Evolutionary conservation across 805 yeast species (phyloP), one percentile per base, ranked within the genome.

Genomic region (Ogataea glucozyma): DNA sequence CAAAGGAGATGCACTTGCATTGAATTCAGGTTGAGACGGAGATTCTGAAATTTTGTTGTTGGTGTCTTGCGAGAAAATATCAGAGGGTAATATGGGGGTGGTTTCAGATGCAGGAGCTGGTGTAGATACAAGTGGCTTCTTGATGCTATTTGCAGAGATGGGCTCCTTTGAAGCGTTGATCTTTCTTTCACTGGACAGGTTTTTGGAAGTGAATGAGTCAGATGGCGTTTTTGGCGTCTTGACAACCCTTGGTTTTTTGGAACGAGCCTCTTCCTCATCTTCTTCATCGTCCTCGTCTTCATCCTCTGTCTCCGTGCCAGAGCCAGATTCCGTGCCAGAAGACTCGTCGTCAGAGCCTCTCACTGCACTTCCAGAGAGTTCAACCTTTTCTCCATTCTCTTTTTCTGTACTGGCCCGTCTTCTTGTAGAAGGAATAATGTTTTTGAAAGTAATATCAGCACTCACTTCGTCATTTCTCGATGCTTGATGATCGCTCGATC

Each of bases 241-340:
- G 4, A 76, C 81, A 14, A 73, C 67, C 44, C 76, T 64, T 42
- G 71, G 66, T 31, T 61, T 67, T 22, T 53, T 52, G 47, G 21
- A 61, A 6, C 18, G 23, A 14, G 47, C 49, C 20, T 47, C 53
- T 11, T 51, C 47, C 1, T 57, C 58, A 10, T 51, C 50, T 2
- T 51, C 47, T 4, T 44, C 51, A 1, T 51, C 47, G 3, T 44
- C 58, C 11, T 53, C 42, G 6, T 51, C 58, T 12, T 42, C 46
- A 4, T 55, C 54, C 18, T 56, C 61, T 3, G 61, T 49, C 5
- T 50, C 62, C 2, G 39, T 36, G 7, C 44, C 51, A 3, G 47
- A 43, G 6, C 43, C 53, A 1, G 54, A 44, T 3, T 40, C 56
- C 3, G 48, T 36, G 17, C 48, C 56, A n/a, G 49, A 34, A 3